Evolutionary conservation across 768 basidiomycete species (phyloP).

Genomic region (Lactifluus volemus): DNA sequence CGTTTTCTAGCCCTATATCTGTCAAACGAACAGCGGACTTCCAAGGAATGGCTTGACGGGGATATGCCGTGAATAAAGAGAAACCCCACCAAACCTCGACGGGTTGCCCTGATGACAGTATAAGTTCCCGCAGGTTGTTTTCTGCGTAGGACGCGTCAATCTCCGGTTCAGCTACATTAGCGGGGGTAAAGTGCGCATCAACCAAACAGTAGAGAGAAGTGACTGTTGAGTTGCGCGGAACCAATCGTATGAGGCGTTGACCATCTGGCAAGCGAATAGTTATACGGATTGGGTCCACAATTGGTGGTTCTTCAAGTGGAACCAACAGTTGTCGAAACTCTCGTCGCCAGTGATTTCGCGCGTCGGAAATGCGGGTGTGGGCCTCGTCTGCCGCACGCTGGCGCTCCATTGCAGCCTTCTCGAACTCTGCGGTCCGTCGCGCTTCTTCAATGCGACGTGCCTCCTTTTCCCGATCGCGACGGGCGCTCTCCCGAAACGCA

Average conservation of each 20-base stretch:
- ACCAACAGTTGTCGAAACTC: slow-evolving; percentile 48
- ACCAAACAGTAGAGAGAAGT: slow-evolving; percentile 66
- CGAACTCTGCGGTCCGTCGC: slow-evolving; percentile 17
- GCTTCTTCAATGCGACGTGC: slow-evolving; percentile 26
- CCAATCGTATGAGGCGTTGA: slow-evolving; percentile 46
- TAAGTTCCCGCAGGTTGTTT: slow-evolving; percentile 30
- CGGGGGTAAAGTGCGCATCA: slow-evolving; percentile 50
- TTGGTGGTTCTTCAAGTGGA: slow-evolving; percentile 27
- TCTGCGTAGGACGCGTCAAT: slow-evolving; percentile 27
- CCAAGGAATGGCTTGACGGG: slow-evolving; percentile 54
- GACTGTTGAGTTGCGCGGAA: slow-evolving; percentile 41
- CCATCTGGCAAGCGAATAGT: slow-evolving; percentile 48
- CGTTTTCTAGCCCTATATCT: slow-evolving; percentile 20
- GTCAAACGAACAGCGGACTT: slow-evolving; percentile 17
- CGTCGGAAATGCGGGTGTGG: not conserved
- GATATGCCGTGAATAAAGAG: slow-evolving; percentile 59
- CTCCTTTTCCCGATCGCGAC: slow-evolving; percentile 46
- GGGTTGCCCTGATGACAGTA: slow-evolving; percentile 19
- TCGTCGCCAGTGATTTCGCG: slow-evolving; percentile 39
- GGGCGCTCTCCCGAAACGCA: slow-evolving; percentile 59
- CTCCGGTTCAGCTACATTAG: slow-evolving; percentile 35
- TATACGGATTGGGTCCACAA: slow-evolving; percentile 38
- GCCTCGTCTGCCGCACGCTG: slow-evolving; percentile 27
- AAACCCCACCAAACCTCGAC: slow-evolving; percentile 64
- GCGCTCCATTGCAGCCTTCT: slow-evolving; percentile 22